Base-by-base conservation (phyloP, 176 grass and related monocot genomes). In the Pontederia crassipes region DNA sequence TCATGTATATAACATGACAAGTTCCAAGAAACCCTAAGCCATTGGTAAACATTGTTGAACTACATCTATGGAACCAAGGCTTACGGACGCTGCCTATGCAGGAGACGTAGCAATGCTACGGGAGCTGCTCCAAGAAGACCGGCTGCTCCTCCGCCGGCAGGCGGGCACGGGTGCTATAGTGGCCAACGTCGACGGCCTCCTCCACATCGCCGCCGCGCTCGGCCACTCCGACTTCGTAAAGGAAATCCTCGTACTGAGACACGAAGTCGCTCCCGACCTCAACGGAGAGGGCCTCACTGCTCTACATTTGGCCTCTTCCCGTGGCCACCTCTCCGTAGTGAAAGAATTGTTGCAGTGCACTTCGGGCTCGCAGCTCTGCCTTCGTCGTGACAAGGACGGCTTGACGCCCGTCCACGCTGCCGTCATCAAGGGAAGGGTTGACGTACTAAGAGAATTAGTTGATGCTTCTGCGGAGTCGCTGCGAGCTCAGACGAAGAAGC, bases 201-300 rank as follows among this genome's bases (percentile, higher is more conserved):
- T 76, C 7, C 63, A 76, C 58, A 59, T 68, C 4, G 54, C 54
- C 12, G 73, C 45, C 3, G 0, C 63, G 45, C 62, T 47, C 7
- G 73, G 73, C 7, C 52, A 76, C 48, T 28, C 63, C 28, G 62
- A 28, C n/a, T 59, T 76, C 12, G 54, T 32, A 14, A 46, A n/a
- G 6, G 52, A 76, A 18, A 67, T 76, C 45, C 28, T 76, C 9
- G 0, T 8, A 3, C 6, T 15, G 12, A 67, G 58, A 0, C 63
- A 17, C 4, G n/a, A 51, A 8, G 52, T 76, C 17, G 52, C 52
- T 0, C 12, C 5, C 5, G 52, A 67, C 24, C 10, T 48, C 4
- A 75, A 76, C 50, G 11, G 12, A 9, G 48, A 76, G 5, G 63
- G 63, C 0, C n/a, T 52, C 20, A 59, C 73, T 3, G 45, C 63